Base-by-base conservation (phyloP, 805 yeast genomes). In the Suhomyces kilbournensis region DNA sequence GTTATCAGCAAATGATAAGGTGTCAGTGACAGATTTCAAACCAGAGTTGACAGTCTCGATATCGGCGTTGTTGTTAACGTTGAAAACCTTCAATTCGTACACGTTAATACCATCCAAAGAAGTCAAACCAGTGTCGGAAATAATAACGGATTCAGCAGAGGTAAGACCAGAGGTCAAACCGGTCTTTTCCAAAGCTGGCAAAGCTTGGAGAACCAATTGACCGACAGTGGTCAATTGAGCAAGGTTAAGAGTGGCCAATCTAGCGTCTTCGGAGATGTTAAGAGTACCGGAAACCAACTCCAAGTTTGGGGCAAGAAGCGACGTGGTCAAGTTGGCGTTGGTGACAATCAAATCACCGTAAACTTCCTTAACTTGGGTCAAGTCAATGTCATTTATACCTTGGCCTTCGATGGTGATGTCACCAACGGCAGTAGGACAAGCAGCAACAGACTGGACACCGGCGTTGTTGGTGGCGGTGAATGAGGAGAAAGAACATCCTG, bases 11-110 rank as follows among this genome's bases (percentile, higher is more conserved):
- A 94, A 84, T 64, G 86, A 83, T 64, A 94, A 80, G 56, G 85
- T 69, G 69, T 82, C 82, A 56, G 93, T 81, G 58, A 91, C 94
- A 54, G 87, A 74, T 71, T 84, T 73, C 69, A 93, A 81, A 57
- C 82, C 83, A 49, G 93, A 84, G 68, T 86, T 81, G 62, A 88
- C 81, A 54, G 89, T 71, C 61, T 78, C 82, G 71, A 94, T 82
- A 69, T 85, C 81, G 60, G 71, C 76, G 84, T 94, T 94, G 87
- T 94, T 94, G 91, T 91, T 92, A 66, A 94, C 82, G 78, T 93
- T 79, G 76, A 86, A 85, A 48, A 67, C 69, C 67, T 73, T 65
- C 68, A 77, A 67, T 67, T 71, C 52, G 64, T 62, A 72, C 48
- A 80, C 81, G 59, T 73, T 70, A 65, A 87, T 78, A 72, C 94